These are phyloP conservation scores for Aspergillus jensenii DNA, from an alignment of 2,329 filamentous ascomycete species.

Conservation along the genomic window DNA sequence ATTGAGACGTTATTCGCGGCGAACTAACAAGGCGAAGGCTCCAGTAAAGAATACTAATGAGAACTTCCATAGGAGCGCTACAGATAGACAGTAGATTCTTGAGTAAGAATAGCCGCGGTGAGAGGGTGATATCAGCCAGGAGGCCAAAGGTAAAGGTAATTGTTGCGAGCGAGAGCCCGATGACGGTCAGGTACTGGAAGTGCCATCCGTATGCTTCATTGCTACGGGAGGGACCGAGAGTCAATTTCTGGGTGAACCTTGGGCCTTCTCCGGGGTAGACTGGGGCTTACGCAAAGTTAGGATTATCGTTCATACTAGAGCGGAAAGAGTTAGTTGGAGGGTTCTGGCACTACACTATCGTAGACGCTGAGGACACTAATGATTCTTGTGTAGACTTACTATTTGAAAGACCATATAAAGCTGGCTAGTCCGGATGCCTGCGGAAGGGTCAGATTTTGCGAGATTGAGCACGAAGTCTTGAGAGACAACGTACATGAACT, in stretches of 20 bases:
- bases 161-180: slow-evolving; percentile 58
- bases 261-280: background rate
- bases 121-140: slow-evolving; percentile 56
- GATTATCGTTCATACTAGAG: slow-evolving; percentile 42
- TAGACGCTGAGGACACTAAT: background rate
- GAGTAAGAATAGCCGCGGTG: slow-evolving; percentile 51
- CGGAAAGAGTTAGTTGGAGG: slow-evolving; percentile 4
- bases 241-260: slow-evolving; percentile 6
- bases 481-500: slow-evolving; percentile 39
- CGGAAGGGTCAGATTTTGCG: background rate
- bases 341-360: background rate
- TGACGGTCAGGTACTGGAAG: slow-evolving; percentile 64
- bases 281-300: slow-evolving; percentile 40
- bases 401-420: slow-evolving; percentile 47
- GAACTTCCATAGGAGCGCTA: slow-evolving; percentile 59
- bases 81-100: slow-evolving; percentile 61
- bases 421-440: slow-evolving; percentile 42
- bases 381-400: slow-evolving; percentile 29
- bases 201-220: slow-evolving; percentile 65
- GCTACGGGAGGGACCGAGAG: slow-evolving; percentile 30
- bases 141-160: slow-evolving; percentile 55
- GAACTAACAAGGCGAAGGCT: slow-evolving; percentile 50
- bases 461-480: background rate
- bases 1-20: too few relatives aligned
- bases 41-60: slow-evolving; percentile 64